Base-by-base conservation (phyloP, 208 protist species). In the Crithidia brevicula region DNA sequence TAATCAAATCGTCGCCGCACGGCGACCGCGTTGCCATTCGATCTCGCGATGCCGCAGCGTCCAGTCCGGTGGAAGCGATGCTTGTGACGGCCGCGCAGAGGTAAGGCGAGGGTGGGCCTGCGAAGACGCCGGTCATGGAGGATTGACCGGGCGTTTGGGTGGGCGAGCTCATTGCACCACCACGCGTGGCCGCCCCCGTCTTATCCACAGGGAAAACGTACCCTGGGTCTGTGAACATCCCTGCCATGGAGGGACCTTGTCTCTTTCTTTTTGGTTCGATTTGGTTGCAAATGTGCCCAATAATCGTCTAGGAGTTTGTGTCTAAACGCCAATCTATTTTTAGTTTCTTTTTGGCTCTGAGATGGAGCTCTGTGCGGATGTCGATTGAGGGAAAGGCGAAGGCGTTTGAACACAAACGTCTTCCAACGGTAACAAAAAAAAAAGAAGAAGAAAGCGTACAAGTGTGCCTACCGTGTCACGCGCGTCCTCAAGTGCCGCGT, bases 41-140 rank as follows among this genome's bases (percentile, higher is more conserved):
- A 27, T 65, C 43, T 31, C 7, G 8, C 30, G 22, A 3, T 8
- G 20, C 23, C 3, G 16, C 28, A 2, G 28, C 56, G 56, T 49
- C 31, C 18, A 49, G 40, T 4, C 53, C 40, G 1, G 56, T 20
- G 4, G 56, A 50, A 18, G 13, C n/a, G 30, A 36, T 2, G 18
- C 30, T 30, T 25, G n/a, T 4, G 18, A 33, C 43, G 3, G 28
- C 25, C 3, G 42, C n/a, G 43, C 25, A 36, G 9, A 25, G 28
- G 5, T 20, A 20, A 10, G 61, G 53, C 1, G 45, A 50, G 42
- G 9, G 11, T 16, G 30, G 31, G 4, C 43, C 69, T 0, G 25
- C 15, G 40, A 75, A 75, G 18, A 75, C 69, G 25, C 36, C 69
- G 20, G 68, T 68, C 45, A 68, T 45, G 2, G 69, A 67, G 16